Percentiles rank a stretch among this genome's conserved stretches.
These are phyloP conservation scores for Samsoniella hepiali DNA, from an alignment of 2,329 filamentous ascomycete genomes.

Conservation along the genomic window DNA sequence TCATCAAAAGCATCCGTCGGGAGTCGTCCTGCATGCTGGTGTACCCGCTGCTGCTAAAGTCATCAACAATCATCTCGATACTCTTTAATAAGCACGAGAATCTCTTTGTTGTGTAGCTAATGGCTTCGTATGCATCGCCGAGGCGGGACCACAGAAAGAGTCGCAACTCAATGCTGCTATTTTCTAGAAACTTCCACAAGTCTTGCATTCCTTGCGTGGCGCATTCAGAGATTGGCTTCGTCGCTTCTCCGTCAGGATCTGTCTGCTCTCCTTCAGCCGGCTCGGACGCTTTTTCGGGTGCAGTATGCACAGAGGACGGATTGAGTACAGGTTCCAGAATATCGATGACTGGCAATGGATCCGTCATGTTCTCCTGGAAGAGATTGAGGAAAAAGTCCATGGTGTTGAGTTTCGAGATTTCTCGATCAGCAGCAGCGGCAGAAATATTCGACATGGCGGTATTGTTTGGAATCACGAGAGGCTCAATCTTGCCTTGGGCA, in stretches of 20 bases:
- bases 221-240: constrained; percentile 47
- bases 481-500: constrained; percentile 36
- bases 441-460: constrained; percentile 86
- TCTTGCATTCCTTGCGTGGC: constrained; percentile 63
- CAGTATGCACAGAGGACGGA: constrained; percentile 52
- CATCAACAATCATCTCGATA: constrained; percentile 74
- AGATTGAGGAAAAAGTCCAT: constrained; percentile 94
- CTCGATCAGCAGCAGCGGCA: constrained; percentile 75
- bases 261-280: constrained; percentile 13
- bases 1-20: constrained; percentile 68
- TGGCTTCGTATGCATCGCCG: constrained; percentile 81
- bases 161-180: constrained; percentile 76
- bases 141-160: constrained; percentile 88
- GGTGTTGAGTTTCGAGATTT: constrained; percentile 87
- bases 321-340: constrained; percentile 90
- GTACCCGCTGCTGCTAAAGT: constrained; percentile 61
- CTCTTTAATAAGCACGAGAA: constrained; percentile 83
- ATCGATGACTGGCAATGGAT: constrained; percentile 83
- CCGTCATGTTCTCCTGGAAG: constrained; percentile 77
- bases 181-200: constrained; percentile 79
- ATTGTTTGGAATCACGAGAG: constrained; percentile 69
- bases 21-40: constrained; percentile 56
- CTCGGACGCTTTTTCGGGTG: neutral
- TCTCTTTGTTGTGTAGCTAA: constrained; percentile 82
- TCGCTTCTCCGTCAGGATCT: constrained; percentile 22